Conservation (phyloP, 495 filamentous ascomycete genomes). For the Neurospora discreta region DNA sequence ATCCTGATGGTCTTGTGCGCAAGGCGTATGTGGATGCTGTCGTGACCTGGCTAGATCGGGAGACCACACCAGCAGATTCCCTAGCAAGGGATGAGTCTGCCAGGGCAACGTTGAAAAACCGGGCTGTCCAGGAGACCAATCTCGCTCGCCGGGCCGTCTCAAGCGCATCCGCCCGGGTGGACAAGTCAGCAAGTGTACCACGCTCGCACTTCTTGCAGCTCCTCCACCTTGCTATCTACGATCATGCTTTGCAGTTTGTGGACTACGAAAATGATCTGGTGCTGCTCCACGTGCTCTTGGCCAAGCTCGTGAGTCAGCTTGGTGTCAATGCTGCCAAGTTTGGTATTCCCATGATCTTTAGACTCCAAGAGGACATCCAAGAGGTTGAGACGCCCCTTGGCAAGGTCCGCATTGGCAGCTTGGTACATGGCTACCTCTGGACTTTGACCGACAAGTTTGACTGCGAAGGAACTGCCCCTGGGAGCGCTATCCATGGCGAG, state of each 20-base stretch:
- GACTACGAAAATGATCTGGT: slow-evolving; percentile 60
- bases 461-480: slow-evolving; percentile 54
- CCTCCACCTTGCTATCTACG: slow-evolving; percentile 80
- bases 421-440: slow-evolving; percentile 84
- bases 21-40: slow-evolving; percentile 76
- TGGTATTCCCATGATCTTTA: slow-evolving; percentile 78
- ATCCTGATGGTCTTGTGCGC: slow-evolving; percentile 62
- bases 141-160: slow-evolving; percentile 55
- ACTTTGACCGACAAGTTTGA: slow-evolving; percentile 65
- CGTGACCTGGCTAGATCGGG: slow-evolving; percentile 66
- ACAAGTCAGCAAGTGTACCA: slow-evolving; percentile 42
- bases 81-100: slow-evolving; percentile 44
- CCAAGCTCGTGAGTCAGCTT: slow-evolving; percentile 58
- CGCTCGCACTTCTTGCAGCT: slow-evolving; percentile 66
- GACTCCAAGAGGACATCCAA: slow-evolving; percentile 73
- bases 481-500: slow-evolving; percentile 60
- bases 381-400: slow-evolving; percentile 47
- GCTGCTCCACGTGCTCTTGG: slow-evolving; percentile 62
- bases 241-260: slow-evolving; percentile 62
- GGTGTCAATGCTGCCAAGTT: slow-evolving; percentile 74
- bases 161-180: slow-evolving; percentile 49
- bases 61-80: slow-evolving; percentile 60
- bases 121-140: slow-evolving; percentile 17
- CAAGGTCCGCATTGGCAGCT: slow-evolving; percentile 67
- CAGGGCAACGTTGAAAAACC: slow-evolving; percentile 25